These are phyloP conservation scores for Cytospora piceicola DNA, from an alignment of 2,329 filamentous ascomycete genomes.

Conservation along the genomic window DNA sequence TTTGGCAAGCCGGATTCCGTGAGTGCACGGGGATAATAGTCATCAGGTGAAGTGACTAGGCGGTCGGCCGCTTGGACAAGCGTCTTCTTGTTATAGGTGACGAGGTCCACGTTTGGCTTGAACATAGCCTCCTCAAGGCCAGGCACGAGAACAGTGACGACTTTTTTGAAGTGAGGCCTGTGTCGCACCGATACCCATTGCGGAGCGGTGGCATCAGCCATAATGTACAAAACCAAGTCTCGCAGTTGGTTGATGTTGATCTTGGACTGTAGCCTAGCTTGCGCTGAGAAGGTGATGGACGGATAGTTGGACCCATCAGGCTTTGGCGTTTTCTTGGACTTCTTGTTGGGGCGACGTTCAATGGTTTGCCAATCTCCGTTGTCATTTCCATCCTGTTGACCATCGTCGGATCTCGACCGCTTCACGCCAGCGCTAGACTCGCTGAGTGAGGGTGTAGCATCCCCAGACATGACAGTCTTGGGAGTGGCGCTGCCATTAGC, in stretches of 20 bases:
- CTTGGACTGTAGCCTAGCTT: constrained; percentile 62
- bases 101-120: constrained; percentile 59
- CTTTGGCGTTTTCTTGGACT: constrained; percentile 64
- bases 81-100: constrained; percentile 47
- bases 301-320: constrained; percentile 62
- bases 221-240: constrained; percentile 67
- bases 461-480: background rate
- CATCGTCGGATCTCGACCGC: constrained; percentile 25
- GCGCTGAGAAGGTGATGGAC: constrained; percentile 59
- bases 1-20: constrained; percentile 55
- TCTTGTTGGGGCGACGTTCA: constrained; percentile 56
- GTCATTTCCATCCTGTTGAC: constrained; percentile 37
- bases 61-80: constrained; percentile 40
- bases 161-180: constrained; percentile 70
- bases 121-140: constrained; percentile 93
- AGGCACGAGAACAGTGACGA: constrained; percentile 89
- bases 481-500: background rate
- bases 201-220: constrained; percentile 66
- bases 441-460: constrained; percentile 20
- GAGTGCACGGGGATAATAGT: constrained; percentile 62
- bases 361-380: constrained; percentile 54
- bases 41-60: constrained; percentile 55
- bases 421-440: constrained; percentile 27
- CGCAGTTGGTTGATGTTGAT: constrained; percentile 67
- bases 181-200: constrained; percentile 68